These are phyloP conservation scores for Colletotrichum sp. DNA, from an alignment of 2,329 filamentous ascomycete genomes.

Conservation along the genomic window DNA sequence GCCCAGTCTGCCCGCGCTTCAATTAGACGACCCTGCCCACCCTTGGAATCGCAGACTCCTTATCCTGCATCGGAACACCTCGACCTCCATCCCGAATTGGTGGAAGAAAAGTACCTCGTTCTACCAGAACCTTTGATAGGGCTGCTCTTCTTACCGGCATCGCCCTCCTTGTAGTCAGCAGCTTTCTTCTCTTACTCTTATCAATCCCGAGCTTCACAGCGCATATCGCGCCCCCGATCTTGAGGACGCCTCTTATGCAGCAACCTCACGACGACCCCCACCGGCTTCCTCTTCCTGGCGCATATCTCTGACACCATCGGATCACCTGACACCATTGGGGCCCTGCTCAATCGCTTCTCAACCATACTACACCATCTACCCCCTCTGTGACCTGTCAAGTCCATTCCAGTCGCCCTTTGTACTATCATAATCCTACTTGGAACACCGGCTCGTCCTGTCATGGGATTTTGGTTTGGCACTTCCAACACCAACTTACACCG, in stretches of 20 bases:
- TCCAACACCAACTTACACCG: background rate
- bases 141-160: background rate
- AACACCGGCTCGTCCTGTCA: constrained; percentile 10
- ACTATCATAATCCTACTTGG: constrained; percentile 1
- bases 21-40: background rate
- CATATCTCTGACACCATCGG: constrained; percentile 9
- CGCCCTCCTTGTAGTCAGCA: background rate
- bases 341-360: constrained; percentile 3
- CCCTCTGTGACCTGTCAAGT: constrained; percentile 3
- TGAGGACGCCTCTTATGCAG: constrained; percentile 6
- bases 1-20: constrained; percentile 11
- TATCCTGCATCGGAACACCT: background rate
- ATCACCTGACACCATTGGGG: constrained; percentile 18
- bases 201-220: background rate
- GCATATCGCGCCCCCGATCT: constrained; percentile 5
- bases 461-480: constrained; percentile 10
- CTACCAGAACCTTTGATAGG: constrained; percentile 1
- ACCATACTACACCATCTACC: constrained; percentile 1
- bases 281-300: constrained; percentile 11
- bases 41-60: background rate
- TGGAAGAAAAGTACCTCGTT: constrained; percentile 14
- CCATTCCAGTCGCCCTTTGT: background rate
- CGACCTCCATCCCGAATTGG: constrained; percentile 11
- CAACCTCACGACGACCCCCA: constrained; percentile 21
- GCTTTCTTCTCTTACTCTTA: background rate